Base-by-base conservation (phyloP, 129 eudicot species). In the Sambucus nigra region DNA sequence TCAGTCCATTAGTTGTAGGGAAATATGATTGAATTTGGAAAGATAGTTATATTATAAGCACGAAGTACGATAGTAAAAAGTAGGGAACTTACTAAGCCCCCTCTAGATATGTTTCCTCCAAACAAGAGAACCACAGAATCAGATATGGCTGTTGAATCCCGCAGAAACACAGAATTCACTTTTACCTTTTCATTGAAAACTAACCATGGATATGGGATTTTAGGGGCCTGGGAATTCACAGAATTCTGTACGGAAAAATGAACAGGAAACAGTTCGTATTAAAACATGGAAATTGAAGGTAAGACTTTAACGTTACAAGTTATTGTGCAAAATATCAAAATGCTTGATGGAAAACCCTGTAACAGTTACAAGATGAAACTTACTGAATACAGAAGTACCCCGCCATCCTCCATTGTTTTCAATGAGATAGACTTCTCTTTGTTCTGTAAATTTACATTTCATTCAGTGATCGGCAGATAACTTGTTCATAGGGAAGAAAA, bases 351-450 rank as follows among this genome's bases (percentile, higher is more conserved):
- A 26, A n/a, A 41, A 65, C 23, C 38, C 6, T 51, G 60, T 31
- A 64, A 42, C 29, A 47, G 28, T 22, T 21, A n/a, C 12, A n/a
- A 60, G 16, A 56, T 57, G 51, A 53, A 65, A 49, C 86, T 71
- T 80, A 89, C 98, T 53, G 81, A 76, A 63, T 85, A 69, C 65
- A 89, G 68, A 70, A 89, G 86, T 58, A 81, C 98, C 42, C 71
- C 63, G 57, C 98, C 98, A 72, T 89, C 98, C 86, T 91, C 98
- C 95, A 91, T 79, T 44, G 98, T 91, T 79, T 91, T 91, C 55
- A 85, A 50, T 47, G 70, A 76, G 55, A 85, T 71, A n/a, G 95
- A 91, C 67, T 68, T 85, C 70, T 79, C 81, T 73, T 81, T 89
- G 67, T 89, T 89, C 98, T 89, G 95, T 13, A 49, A 45, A 22